phyloP scores from a whole-genome alignment of 495 filamentous ascomycete genomes.

The Achaetomiella virescens region DNA sequence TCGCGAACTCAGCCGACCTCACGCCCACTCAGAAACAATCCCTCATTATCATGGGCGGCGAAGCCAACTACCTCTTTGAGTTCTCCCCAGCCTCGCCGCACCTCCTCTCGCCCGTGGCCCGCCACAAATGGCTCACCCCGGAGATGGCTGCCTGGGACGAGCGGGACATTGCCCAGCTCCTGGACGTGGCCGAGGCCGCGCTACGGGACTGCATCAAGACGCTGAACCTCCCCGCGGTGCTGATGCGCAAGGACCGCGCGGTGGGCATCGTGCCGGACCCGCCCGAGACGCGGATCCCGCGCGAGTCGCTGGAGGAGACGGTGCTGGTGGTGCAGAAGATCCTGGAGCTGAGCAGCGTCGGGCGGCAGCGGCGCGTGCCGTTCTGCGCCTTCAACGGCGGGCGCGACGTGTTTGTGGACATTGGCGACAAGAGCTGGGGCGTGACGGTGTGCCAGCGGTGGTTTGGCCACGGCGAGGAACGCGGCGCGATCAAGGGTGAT shows the following conservation, averaged over 20 bases:
- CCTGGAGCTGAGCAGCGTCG: constrained; percentile 64
- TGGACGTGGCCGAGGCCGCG: constrained; percentile 80
- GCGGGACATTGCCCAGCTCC: constrained; percentile 64
- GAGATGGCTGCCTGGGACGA: constrained; percentile 87
- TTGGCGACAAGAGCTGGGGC: constrained; percentile 95
- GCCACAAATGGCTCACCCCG: constrained; percentile 70
- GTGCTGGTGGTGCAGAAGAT: constrained; percentile 90
- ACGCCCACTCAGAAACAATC: constrained; percentile 60
- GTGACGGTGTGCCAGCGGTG: constrained; percentile 89
- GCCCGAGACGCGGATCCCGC: constrained; percentile 57
- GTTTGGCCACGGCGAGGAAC: constrained; percentile 52
- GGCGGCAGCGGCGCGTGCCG: constrained; percentile 53
- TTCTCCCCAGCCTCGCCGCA: constrained; percentile 53
- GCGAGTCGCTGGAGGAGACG: constrained; percentile 92
- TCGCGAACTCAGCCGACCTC: constrained; percentile 57
- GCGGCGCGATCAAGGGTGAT: constrained; percentile 39
- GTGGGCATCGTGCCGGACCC: constrained; percentile 75
- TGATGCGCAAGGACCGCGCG: constrained; percentile 87
- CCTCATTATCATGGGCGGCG: constrained; percentile 80
- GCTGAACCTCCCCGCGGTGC: constrained; percentile 65
- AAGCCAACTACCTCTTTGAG: constrained; percentile 82
- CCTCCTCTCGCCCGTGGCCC: constrained; percentile 56
- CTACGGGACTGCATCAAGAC: constrained; percentile 70
- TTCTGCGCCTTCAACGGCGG: constrained; percentile 99
- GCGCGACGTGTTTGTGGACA: constrained; percentile 96